Evolutionary conservation across 164 flowering plant species (phyloP).

Genomic region (Tetracentron sinense): DNA sequence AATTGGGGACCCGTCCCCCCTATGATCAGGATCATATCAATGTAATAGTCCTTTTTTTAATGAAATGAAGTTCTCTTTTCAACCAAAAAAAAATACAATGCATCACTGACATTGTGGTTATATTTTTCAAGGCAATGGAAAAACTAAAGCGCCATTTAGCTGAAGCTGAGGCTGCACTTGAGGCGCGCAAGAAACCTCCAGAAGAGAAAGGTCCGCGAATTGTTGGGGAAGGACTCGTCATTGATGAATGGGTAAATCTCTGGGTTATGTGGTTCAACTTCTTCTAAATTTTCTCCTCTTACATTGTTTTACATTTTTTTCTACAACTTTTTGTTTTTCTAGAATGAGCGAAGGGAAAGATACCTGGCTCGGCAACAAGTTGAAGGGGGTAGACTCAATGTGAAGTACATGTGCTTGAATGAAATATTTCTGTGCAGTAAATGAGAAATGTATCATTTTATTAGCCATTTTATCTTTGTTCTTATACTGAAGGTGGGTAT

Average conservation of each 20-base stretch:
- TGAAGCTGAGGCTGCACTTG: slow-evolving; percentile 89
- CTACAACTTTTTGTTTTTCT: slow-evolving; percentile 3
- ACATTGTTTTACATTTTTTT: slow-evolving; percentile 2
- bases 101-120: slow-evolving; percentile 3
- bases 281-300: not conserved
- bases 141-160: slow-evolving; percentile 81
- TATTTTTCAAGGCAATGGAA: slow-evolving; percentile 56
- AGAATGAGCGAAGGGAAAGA: slow-evolving; percentile 90
- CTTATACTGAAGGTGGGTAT: slow-evolving; percentile 5
- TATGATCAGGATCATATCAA: no score
- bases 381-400: slow-evolving; percentile 70
- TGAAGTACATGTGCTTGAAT: slow-evolving; percentile 23
- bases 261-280: not conserved
- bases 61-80: no score
- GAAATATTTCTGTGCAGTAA: slow-evolving; percentile 7
- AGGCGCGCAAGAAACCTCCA: slow-evolving; percentile 80
- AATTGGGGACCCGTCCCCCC: no score
- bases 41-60: no score
- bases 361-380: slow-evolving; percentile 82
- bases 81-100: no score
- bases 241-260: slow-evolving; percentile 77
- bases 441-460: slow-evolving; percentile 14
- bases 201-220: slow-evolving; percentile 63
- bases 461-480: slow-evolving; percentile 1
- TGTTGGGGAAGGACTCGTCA: slow-evolving; percentile 94